Evolutionary conservation across 306 rosid genomes (phyloP), one percentile per base, ranked within the genome.

Genomic region (Vigna radiata): DNA sequence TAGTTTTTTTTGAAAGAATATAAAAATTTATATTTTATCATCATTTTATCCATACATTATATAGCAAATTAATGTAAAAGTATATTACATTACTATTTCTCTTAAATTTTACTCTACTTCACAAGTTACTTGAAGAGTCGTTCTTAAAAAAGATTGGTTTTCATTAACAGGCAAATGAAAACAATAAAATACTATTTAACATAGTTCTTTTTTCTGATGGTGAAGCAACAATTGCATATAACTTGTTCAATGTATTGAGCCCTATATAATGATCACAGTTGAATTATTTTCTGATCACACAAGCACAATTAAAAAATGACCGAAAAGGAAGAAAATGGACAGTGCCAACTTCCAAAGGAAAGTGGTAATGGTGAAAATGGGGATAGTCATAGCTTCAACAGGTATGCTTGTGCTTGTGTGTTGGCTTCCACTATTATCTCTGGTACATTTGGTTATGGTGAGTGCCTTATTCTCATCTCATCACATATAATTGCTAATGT

Each of bases 361-460:
- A 56, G 41, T 39, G 70, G 78, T 17, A 60, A 7, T 10, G 48
- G 77, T 7, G 79, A 21, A 52, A 72, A 29, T 19, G 75, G 43
- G 3, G 69, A 18, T 44, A 73, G 6, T 61, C 56, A 17, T 13
- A 84, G 52, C 72, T 39, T 90, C 61, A 91, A 91, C 82, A 89
- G 67, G 46, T 67, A 82, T 83, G 90, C 98, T 10, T 85, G 83
- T 27, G 82, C 80, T 19, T 91, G 95, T 62, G 87, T 90, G 2
- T 17, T 83, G 4, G 81, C 86, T 65, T 91, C 86, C 69, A 78
- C 93, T n/a, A 49, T 89, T 52, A 78, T 89, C 60, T 88, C 97
- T 31, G 76, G 80, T 37, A 84, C 87, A 41, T 89, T 87, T 75
- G 89, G 85, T 43, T 81, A 83, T 16, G 65, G 82, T 86, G 4